Evolutionary conservation across 495 filamentous ascomycete genomes (phyloP), one percentile per base, ranked within the genome.

Genomic region (Eremomyces bilateralis): DNA sequence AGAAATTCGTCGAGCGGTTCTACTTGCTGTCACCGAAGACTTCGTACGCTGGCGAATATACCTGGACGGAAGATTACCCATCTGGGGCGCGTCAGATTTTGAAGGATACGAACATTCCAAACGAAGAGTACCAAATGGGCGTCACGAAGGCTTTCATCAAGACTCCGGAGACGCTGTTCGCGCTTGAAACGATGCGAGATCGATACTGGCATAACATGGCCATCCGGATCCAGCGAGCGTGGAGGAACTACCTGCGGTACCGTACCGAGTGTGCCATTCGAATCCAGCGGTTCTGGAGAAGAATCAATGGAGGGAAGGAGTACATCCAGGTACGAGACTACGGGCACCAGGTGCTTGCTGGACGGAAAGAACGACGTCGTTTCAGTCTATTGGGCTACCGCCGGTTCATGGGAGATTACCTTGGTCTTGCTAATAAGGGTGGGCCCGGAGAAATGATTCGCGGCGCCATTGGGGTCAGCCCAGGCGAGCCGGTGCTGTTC

Each of bases 151-250:
- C 80, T 28, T 99, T 99, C 42, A 90, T 99, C 60, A 99, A 99
- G 53, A 90, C 90, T 0, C 90, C 90, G 1, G 90, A 99, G 57
- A 95, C 90, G 0, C 58, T 99, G 5, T 99, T 99, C 46, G 90
- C 88, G 5, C 62, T 99, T 13, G 90, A 99, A 53, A 80, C 88
- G 27, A 94, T 99, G 88, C 67, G 90, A 41, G 90, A 95, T 51
- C 66, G 78, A 16, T 95, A 94, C 55, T 95, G 85, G 84, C 82
- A 93, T 53, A 99, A 95, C 56, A 95, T 99, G 88, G 85, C 88
- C 4, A 92, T 83, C 32, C 69, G 90, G 20, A 95, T 99, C 42
- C 90, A 99, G 52, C 70, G 90, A 39, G 85, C 88, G 42, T 99
- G 90, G 90, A 66, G 90, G 39, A 91, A 91, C 41, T 95, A 93